phyloP scores from a whole-genome alignment of 805 yeast species.

The fission yeast (Schizosaccharomyces pombe) region DNA sequence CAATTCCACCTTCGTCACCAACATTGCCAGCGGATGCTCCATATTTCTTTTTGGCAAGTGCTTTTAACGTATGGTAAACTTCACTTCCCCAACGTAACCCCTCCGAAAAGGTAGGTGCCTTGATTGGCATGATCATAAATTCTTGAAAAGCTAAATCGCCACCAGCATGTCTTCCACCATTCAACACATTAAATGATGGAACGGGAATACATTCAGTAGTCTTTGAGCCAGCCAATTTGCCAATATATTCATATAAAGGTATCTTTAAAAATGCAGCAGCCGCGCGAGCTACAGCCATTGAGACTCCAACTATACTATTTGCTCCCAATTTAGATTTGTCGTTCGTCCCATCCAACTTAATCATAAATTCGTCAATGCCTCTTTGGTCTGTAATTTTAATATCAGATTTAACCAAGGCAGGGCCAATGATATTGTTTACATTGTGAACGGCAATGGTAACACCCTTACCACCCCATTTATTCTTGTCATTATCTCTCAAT shows the following conservation, averaged over 20 bases:
- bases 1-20: conserved; percentile 99
- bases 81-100: conserved; percentile 93
- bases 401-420: conserved; percentile 64
- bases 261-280: conserved; percentile 87
- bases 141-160: conserved; percentile 98
- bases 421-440: conserved; percentile 86
- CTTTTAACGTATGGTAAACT: conserved; percentile 91
- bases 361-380: conserved; percentile 66
- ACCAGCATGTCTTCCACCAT: conserved; percentile 99
- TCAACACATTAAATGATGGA: conserved; percentile 92
- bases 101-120: conserved; percentile 74
- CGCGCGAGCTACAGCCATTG: conserved; percentile 90
- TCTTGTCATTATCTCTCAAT: conserved; percentile 93
- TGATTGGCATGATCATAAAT: conserved; percentile 95
- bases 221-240: conserved; percentile 53
- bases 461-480: conserved; percentile 96
- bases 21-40: conserved; percentile 98
- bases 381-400: conserved; percentile 70
- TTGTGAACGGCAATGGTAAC: conserved; percentile 88
- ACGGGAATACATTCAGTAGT: conserved; percentile 86
- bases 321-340: conserved; percentile 94
- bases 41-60: conserved; percentile 79
- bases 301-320: conserved; percentile 93
- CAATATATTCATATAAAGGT: conserved; percentile 81
- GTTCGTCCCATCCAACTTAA: conserved; percentile 80